Evolutionary conservation across 2,329 filamentous ascomycete genomes (phyloP).

Genomic region (Xylaria sp.): DNA sequence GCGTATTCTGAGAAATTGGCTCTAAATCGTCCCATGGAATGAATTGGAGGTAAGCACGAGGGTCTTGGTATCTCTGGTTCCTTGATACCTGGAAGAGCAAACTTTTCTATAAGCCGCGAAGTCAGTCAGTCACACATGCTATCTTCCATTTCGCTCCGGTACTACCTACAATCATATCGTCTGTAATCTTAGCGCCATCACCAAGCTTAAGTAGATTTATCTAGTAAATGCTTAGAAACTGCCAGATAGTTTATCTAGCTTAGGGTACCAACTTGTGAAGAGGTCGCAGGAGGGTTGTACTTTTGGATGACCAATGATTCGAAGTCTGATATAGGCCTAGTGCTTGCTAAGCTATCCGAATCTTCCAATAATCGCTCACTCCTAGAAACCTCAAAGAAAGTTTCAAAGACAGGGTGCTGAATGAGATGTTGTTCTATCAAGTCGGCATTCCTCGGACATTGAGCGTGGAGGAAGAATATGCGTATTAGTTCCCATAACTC

Average conservation of each 20-base stretch:
- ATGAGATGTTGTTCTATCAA: neutral
- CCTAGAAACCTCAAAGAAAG: neutral
- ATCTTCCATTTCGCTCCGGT: neutral
- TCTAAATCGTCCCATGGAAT: neutral
- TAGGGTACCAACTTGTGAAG: neutral
- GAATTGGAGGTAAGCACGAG: neutral
- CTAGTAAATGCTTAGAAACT: neutral
- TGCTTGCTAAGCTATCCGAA: neutral
- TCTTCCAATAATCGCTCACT: neutral
- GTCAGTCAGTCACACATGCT: neutral
- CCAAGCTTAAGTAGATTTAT: neutral
- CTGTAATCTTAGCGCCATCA: neutral
- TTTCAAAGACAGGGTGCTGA: neutral
- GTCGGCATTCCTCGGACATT: neutral
- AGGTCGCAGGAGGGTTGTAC: neutral
- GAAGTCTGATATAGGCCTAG: neutral
- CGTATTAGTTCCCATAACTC: slow-evolving; percentile 6
- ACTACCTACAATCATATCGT: neutral
- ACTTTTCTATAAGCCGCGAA: neutral
- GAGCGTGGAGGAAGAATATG: slow-evolving; percentile 1
- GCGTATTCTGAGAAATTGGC: neutral
- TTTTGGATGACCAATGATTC: neutral
- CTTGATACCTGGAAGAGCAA: neutral
- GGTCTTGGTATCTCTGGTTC: neutral
- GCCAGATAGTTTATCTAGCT: neutral